Base-by-base conservation (phyloP, 768 basidiomycete genomes). In the Amanita subjunquillea region DNA sequence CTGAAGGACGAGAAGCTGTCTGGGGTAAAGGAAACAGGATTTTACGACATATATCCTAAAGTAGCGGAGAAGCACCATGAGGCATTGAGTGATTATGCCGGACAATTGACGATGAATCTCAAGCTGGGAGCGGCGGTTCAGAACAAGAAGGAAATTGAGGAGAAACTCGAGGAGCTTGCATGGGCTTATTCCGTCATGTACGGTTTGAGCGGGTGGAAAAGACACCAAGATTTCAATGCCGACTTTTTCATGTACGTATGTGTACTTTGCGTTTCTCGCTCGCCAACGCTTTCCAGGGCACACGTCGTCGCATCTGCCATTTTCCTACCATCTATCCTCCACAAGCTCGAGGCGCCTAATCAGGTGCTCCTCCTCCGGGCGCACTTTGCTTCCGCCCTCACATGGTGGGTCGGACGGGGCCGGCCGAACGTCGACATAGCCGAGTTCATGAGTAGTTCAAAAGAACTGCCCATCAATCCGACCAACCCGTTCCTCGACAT, bases 281-380 rank as follows among this genome's bases (percentile, higher is more conserved):
- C 6, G n/a, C 27, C 12, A n/a, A 30, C 27, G 5, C n/a, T 46
- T 30, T 3, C 1, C 46, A 83, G 79, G 22, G 76, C 79, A 64
- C 81, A 74, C 55, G 61, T 77, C 2, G 76, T 83, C 25, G 84
- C 82, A 0, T 83, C 82, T 1, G 70, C 77, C 2, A 54, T 82
- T 30, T 81, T 83, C 66, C 60, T 82, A 12, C 67, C 75, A 3
- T 70, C 76, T 0, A 52, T 75, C 45, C 56, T 70, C 40, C 58
- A 62, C 1, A 56, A 48, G 6, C 64, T 73, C 44, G 63, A 65
- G 5, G 63, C 67, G 15, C 39, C 58, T 13, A 74, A 73, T 0
- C 72, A 74, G 45, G 64, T 66, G 8, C 58, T 73, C 27, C 67
- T 84, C 15, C 68, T 85, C 27, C 72, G 74, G 2, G 64, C 70